Evolutionary conservation across 1,139 yeast genomes (phyloP).

Genomic region (Eremothecium cymbalariae): DNA sequence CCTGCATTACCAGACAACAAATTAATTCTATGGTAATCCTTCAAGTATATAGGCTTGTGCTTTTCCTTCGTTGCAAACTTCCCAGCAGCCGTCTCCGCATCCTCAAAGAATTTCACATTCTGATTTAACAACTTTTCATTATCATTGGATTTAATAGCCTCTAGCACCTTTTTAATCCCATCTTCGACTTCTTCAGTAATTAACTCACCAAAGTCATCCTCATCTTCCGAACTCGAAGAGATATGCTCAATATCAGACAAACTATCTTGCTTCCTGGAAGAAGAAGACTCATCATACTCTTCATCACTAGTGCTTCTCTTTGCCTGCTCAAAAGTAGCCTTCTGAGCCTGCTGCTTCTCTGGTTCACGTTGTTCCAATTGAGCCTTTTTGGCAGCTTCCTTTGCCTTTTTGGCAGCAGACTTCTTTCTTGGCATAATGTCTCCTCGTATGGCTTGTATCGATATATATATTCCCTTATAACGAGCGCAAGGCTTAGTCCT

Average conservation of each 20-base stretch:
- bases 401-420: slow-evolving; percentile 74
- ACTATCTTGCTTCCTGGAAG: neutral
- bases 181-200: slow-evolving; percentile 78
- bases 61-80: slow-evolving; percentile 30
- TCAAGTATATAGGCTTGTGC: slow-evolving; percentile 76
- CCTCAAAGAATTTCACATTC: slow-evolving; percentile 61
- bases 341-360: slow-evolving; percentile 7
- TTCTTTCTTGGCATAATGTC: slow-evolving; percentile 86
- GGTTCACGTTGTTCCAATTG: slow-evolving; percentile 14
- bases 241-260: too few species aligned
- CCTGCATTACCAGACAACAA: slow-evolving; percentile 54
- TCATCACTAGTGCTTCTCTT: slow-evolving; percentile 19
- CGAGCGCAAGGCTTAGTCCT: too few species aligned
- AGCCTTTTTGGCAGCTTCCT: slow-evolving; percentile 37
- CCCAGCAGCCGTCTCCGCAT: slow-evolving; percentile 40
- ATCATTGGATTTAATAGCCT: slow-evolving; percentile 63
- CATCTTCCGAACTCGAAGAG: slow-evolving; percentile 52
- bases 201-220: slow-evolving; percentile 87
- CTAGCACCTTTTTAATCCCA: slow-evolving; percentile 65
- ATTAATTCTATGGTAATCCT: slow-evolving; percentile 86
- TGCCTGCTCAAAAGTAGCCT: slow-evolving; percentile 17
- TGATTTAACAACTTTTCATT: slow-evolving; percentile 53
- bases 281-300: slow-evolving; percentile 8
- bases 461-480: too few species aligned
- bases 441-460: too few species aligned